Conservation (phyloP, 805 yeast genomes). For the Ogataea nonfermentans region DNA sequence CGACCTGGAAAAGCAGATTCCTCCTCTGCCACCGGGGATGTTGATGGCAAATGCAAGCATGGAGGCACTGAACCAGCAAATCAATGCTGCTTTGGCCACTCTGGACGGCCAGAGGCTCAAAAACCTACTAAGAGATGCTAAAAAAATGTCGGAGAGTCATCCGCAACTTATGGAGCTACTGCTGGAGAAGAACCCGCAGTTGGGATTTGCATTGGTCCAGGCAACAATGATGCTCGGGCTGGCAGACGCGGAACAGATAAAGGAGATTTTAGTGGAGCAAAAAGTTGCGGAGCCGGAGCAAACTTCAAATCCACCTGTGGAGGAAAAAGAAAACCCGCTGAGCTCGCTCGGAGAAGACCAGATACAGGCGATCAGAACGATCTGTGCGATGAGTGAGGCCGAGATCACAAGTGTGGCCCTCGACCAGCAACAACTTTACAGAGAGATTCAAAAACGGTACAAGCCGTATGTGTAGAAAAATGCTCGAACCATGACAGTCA, state of each 20-base stretch:
- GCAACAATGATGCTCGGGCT: constrained; percentile 45
- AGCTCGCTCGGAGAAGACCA: constrained; percentile 19
- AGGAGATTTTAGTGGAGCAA: constrained; percentile 19
- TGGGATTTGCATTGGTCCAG: constrained; percentile 81
- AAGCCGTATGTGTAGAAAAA: constrained; percentile 9
- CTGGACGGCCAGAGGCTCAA: constrained; percentile 48
- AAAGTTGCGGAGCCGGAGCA: background rate
- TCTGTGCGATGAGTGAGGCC: constrained; percentile 25
- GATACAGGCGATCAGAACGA: constrained; percentile 21
- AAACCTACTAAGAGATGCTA: constrained; percentile 55
- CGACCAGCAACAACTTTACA: constrained; percentile 25
- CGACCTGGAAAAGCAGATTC: constrained; percentile 33
- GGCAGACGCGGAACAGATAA: constrained; percentile 27
- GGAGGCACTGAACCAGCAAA: constrained; percentile 38
- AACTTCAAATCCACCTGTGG: constrained; percentile 2
- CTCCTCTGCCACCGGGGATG: constrained; percentile 57
- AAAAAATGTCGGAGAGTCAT: constrained; percentile 53
- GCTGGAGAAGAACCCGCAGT: constrained; percentile 72
- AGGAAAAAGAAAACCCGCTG: constrained; percentile 8
- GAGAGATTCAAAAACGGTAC: constrained; percentile 26
- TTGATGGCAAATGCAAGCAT: constrained; percentile 36
- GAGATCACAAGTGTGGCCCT: constrained; percentile 20
- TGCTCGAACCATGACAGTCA: constrained; percentile 10
- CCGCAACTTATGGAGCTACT: constrained; percentile 60
- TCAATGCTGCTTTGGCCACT: constrained; percentile 44